phyloP scores from a whole-genome alignment of 257 asterid genomes.

The Penstemon eatonii region DNA sequence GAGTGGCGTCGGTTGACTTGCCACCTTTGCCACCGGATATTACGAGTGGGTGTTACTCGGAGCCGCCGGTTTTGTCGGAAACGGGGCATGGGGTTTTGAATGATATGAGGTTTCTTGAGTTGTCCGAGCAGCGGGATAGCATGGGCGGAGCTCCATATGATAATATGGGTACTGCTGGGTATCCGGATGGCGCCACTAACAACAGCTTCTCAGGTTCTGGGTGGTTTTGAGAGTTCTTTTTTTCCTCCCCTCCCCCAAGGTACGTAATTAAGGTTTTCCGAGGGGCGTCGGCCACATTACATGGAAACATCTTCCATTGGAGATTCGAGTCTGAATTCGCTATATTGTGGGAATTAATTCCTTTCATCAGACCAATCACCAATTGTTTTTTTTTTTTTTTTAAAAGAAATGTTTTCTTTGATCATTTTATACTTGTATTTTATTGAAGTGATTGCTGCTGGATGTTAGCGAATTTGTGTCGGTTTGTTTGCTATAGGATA shows the following conservation, averaged over 20 bases:
- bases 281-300: too few species aligned
- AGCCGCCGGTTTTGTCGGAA: slow-evolving; percentile 68
- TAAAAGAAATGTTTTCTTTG: too few species aligned
- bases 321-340: too few species aligned
- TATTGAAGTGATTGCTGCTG: slow-evolving; percentile 7
- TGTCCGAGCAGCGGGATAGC: slow-evolving; percentile 45
- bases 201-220: slow-evolving; percentile 55
- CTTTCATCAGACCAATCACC: too few species aligned
- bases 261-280: too few species aligned
- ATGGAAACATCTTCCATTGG: too few species aligned
- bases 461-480: slow-evolving; percentile 22
- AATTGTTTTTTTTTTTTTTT: too few species aligned
- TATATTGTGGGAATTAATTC: too few species aligned
- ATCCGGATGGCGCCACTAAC: slow-evolving; percentile 31
- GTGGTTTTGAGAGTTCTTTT: slow-evolving; percentile 40
- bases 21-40: slow-evolving; percentile 95
- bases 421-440: not conserved
- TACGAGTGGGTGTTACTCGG: slow-evolving; percentile 55
- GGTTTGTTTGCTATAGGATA: slow-evolving; percentile 19
- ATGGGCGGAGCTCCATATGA: slow-evolving; percentile 19
- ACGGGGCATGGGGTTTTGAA: slow-evolving; percentile 68
- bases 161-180: slow-evolving; percentile 12
- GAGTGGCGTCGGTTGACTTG: slow-evolving; percentile 40
- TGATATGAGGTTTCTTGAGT: slow-evolving; percentile 64
- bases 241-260: too few species aligned